Percentiles rank a stretch among this genome's conserved stretches.
phyloP scores from a whole-genome alignment of 768 basidiomycete genomes.

The Russula lepida region DNA sequence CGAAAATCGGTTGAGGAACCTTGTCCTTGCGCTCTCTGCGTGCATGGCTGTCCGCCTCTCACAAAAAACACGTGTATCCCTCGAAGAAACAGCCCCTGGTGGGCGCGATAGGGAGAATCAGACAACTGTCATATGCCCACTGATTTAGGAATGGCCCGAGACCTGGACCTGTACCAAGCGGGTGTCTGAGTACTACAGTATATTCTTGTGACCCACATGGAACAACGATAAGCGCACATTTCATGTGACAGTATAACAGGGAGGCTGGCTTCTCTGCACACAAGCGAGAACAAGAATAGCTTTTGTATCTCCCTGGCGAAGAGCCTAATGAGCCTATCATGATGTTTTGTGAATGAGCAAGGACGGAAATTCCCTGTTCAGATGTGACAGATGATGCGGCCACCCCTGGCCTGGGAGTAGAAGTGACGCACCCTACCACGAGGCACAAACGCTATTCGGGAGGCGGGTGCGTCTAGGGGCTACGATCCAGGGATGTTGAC shows the following conservation, averaged over 20 bases:
- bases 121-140: not conserved
- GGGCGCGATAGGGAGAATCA: not conserved
- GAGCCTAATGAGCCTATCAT: constrained; percentile 7
- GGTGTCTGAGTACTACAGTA: not conserved
- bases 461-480: not conserved
- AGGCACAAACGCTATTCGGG: constrained; percentile 3
- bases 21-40: constrained; percentile 8
- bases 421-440: constrained; percentile 12
- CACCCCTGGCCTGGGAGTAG: not conserved
- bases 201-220: not conserved
- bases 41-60: not conserved
- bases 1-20: not conserved
- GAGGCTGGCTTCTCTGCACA: not conserved
- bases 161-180: not conserved
- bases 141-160: not conserved
- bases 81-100: constrained; percentile 2
- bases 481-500: not conserved
- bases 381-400: constrained; percentile 5
- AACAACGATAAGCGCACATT: not conserved
- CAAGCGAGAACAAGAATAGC: not conserved
- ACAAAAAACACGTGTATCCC: constrained; percentile 14
- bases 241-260: constrained; percentile 10
- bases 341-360: not conserved
- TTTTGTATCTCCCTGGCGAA: not conserved
- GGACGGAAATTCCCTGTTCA: not conserved